These are phyloP conservation scores for Leccinum longicurvipes DNA, from an alignment of 768 basidiomycete species.

Conservation along the genomic window DNA sequence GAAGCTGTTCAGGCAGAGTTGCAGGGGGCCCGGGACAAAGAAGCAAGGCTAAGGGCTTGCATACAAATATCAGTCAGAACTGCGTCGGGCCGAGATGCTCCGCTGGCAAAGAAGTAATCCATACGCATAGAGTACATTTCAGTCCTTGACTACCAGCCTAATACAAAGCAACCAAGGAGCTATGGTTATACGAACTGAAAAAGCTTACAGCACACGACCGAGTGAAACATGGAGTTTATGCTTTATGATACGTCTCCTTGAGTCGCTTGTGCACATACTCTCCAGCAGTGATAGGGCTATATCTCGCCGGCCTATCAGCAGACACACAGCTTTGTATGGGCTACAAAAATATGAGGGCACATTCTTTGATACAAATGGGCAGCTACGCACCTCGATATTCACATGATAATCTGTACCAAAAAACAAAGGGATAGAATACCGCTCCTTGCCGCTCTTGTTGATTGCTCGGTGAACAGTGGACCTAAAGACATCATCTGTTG, in stretches of 20 bases:
- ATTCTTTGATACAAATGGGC: neutral
- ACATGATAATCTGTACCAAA: slow-evolving; percentile 90
- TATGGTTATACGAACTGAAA: neutral
- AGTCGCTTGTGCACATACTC: slow-evolving; percentile 78
- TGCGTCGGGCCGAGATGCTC: slow-evolving; percentile 23
- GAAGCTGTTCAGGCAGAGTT: slow-evolving; percentile 21
- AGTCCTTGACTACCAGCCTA: no score
- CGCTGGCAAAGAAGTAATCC: slow-evolving; percentile 8
- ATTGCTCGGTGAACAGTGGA: slow-evolving; percentile 86
- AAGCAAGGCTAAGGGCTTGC: slow-evolving; percentile 18
- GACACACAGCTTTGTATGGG: slow-evolving; percentile 50
- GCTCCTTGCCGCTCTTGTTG: slow-evolving; percentile 63
- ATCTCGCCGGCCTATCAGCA: slow-evolving; percentile 55
- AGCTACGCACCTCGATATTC: slow-evolving; percentile 57
- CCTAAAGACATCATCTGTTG: slow-evolving; percentile 80
- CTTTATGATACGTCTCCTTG: slow-evolving; percentile 38
- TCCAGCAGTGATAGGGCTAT: slow-evolving; percentile 72
- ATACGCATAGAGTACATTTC: neutral
- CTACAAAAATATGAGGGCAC: slow-evolving; percentile 8
- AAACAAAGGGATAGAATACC: slow-evolving; percentile 88
- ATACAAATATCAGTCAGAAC: slow-evolving; percentile 24
- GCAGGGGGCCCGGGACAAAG: slow-evolving; percentile 20
- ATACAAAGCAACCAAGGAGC: no score
- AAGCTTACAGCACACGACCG: neutral
- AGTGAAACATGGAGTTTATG: neutral